Evolutionary conservation across 495 filamentous ascomycete genomes (phyloP), one percentile per base, ranked within the genome.

Genomic region (Penicillium robsamsonii): DNA sequence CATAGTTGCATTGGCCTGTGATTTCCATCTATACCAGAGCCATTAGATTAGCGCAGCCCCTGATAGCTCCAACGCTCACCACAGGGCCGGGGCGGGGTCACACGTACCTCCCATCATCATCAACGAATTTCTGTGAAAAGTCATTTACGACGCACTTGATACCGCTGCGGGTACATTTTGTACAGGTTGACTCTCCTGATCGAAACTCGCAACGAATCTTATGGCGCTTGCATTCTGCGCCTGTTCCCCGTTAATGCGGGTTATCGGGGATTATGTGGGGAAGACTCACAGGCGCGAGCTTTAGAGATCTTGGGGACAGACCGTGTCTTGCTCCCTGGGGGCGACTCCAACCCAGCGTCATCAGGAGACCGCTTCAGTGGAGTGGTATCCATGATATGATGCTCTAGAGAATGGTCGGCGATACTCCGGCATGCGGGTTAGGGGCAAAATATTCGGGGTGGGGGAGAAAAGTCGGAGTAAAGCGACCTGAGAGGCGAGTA

Each of bases 111-210:
- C 71, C 70, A 64, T 78, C 75, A 52, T 78, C 75, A 43, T 78
- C 74, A 45, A 78, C 75, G 35, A 78, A 78, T 51, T 78, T 78
- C 42, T 77, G 75, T 25, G 75, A 78, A 58, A 78, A 78, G 61
- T 78, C 75, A 44, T 78, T 78, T 35, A 78, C 70, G 13, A 77
- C 67, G 51, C 75, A 78, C 60, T 77, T 78, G 25, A 78, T 75
- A 15, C 75, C 74, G 42, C 74, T 77, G 44, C 75, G 75, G 17
- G 70, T 56, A 57, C 75, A 78, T 65, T 78, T 78, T 5, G 68
- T 74, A 53, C 75, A 78, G 50, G 66, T 77, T 12, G 66, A 50
- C 46, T 77, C 75, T 3, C 75, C 75, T 3, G 69, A 27, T 46
- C 69, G 70, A 55, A 78, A 75, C 53, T 78, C 75, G 54, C 75